These are phyloP conservation scores for Penicillium glabrum DNA, from an alignment of 2,329 filamentous ascomycete species.

Conservation along the genomic window DNA sequence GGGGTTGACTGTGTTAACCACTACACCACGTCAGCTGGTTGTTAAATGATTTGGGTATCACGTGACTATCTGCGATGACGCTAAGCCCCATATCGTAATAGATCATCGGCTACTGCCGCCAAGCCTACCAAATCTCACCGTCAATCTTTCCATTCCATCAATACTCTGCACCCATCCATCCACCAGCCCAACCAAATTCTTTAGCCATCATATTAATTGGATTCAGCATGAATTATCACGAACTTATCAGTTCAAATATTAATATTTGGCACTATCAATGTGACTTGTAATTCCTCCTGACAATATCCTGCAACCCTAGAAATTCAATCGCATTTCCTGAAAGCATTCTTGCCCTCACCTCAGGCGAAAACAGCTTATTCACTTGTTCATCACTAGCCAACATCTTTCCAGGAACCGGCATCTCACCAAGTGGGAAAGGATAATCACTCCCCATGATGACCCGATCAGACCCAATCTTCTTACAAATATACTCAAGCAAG, in stretches of 20 bases:
- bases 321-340: conserved; percentile 22
- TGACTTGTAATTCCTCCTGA: neutral
- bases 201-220: too few relatives aligned
- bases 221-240: too few relatives aligned
- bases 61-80: too few relatives aligned
- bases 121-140: too few relatives aligned
- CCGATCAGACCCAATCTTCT: conserved; percentile 16
- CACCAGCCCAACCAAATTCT: too few relatives aligned
- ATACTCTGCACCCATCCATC: too few relatives aligned
- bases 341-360: conserved; percentile 15
- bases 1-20: neutral
- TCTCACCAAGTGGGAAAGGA: conserved; percentile 21
- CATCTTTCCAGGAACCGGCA: conserved; percentile 19
- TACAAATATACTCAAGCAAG: conserved; percentile 18
- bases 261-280: neutral
- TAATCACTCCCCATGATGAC: conserved; percentile 24
- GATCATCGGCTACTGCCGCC: too few relatives aligned
- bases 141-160: too few relatives aligned
- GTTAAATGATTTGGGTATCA: too few relatives aligned
- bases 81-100: too few relatives aligned
- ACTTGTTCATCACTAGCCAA: conserved; percentile 12
- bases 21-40: neutral
- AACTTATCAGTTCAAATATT: neutral
- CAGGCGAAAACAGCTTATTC: conserved; percentile 10
- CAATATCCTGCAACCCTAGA: conserved; percentile 5